These are phyloP conservation scores for Nelumbo lutea DNA, from an alignment of 164 flowering plant genomes.

Conservation along the genomic window DNA sequence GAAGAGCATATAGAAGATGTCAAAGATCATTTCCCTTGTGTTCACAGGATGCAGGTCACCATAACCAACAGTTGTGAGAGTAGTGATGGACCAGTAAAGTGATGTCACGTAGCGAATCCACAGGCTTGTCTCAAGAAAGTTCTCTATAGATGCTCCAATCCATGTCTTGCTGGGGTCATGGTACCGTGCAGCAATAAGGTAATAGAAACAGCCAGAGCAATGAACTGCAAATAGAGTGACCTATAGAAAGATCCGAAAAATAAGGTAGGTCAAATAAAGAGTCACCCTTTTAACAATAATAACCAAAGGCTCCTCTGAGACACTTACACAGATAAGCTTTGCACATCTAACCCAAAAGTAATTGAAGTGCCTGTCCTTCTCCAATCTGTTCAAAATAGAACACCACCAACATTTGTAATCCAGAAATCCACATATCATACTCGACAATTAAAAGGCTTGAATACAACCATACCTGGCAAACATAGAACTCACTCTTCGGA, in stretches of 20 bases:
- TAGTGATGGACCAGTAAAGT: constrained; percentile 94
- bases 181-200: constrained; percentile 71
- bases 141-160: constrained; percentile 49
- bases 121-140: constrained; percentile 45
- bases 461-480: constrained; percentile 57
- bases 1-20: constrained; percentile 85
- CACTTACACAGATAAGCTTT: constrained; percentile 85
- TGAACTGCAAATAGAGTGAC: constrained; percentile 95
- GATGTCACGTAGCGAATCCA: constrained; percentile 75
- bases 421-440: neutral
- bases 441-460: neutral
- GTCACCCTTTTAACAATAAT: neutral
- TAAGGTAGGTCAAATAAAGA: constrained; percentile 9
- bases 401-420: constrained; percentile 8
- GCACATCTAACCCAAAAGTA: constrained; percentile 85
- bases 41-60: constrained; percentile 94
- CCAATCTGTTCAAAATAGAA: constrained; percentile 50
- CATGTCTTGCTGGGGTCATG: constrained; percentile 56
- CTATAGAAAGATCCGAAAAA: constrained; percentile 29
- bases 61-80: constrained; percentile 92
- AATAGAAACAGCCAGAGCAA: constrained; percentile 89
- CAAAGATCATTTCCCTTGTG: constrained; percentile 77
- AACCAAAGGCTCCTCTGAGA: neutral
- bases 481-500: constrained; percentile 78
- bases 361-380: constrained; percentile 80